Percentiles rank a stretch among this genome's conserved stretches.
Evolutionary conservation across 1,284 basidiomycete species (phyloP).

Genomic region (Takashimella tepidaria): DNA sequence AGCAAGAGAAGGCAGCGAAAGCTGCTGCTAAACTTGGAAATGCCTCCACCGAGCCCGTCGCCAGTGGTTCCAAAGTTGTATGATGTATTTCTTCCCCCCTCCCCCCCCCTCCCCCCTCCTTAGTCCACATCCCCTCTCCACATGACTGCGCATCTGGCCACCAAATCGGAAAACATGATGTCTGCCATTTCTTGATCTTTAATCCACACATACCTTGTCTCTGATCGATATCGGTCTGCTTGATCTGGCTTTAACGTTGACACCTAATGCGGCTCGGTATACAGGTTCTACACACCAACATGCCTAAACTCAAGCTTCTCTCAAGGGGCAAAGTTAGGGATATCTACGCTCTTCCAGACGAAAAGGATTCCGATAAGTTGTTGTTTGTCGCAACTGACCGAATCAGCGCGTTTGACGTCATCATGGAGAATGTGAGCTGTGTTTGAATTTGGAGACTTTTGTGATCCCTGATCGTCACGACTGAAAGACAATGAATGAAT

Average conservation of each 20-base stretch:
- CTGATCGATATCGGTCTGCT: neutral
- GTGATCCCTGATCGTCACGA: too few relatives aligned
- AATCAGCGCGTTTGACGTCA: slow-evolving; percentile 95
- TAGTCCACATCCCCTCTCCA: too few relatives aligned
- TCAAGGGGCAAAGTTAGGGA: slow-evolving; percentile 91
- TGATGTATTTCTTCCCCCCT: neutral
- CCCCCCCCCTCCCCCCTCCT: too few relatives aligned
- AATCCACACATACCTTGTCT: neutral
- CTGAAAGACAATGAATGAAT: too few relatives aligned
- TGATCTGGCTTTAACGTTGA: too few relatives aligned
- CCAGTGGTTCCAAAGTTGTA: slow-evolving; percentile 5
- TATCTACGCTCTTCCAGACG: slow-evolving; percentile 66
- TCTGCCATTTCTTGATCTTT: too few relatives aligned
- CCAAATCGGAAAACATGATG: too few relatives aligned
- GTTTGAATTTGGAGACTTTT: too few relatives aligned
- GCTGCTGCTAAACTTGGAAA: slow-evolving; percentile 32
- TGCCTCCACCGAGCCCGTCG: slow-evolving; percentile 12
- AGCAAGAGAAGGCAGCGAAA: slow-evolving; percentile 42
- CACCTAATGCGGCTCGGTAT: slow-evolving; percentile 8
- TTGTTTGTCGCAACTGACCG: slow-evolving; percentile 94
- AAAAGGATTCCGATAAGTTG: slow-evolving; percentile 56
- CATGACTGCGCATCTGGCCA: too few relatives aligned
- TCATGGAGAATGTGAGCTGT: slow-evolving; percentile 79
- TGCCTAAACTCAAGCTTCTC: slow-evolving; percentile 57
- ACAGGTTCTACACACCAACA: slow-evolving; percentile 40